Evolutionary conservation across 495 filamentous ascomycete genomes (phyloP).

Genomic region (Pseudotulostoma volvatum): DNA sequence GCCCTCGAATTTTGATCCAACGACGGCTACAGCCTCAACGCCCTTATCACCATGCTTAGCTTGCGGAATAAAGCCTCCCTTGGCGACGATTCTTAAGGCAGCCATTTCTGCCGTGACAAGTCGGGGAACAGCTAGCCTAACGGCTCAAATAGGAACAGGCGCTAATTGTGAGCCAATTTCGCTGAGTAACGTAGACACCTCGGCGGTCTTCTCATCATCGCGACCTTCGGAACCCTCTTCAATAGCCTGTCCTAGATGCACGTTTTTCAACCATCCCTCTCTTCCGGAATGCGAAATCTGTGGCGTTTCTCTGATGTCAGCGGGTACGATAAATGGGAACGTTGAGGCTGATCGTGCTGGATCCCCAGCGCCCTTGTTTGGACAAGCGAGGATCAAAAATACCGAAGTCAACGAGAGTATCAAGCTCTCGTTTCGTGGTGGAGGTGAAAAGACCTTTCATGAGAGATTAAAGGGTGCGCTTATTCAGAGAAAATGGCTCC

Average conservation of each 20-base stretch:
- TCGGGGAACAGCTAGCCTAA: slow-evolving; percentile 22
- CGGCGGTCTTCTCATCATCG: slow-evolving; percentile 1
- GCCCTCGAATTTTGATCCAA: slow-evolving; percentile 78
- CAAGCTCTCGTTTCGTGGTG: slow-evolving; percentile 79
- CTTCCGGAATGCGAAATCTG: slow-evolving; percentile 82
- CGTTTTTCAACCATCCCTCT: slow-evolving; percentile 85
- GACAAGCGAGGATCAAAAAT: slow-evolving; percentile 20
- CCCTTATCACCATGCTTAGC: slow-evolving; percentile 75
- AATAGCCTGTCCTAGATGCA: slow-evolving; percentile 69
- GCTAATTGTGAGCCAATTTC: neutral
- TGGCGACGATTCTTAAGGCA: slow-evolving; percentile 69
- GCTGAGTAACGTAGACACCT: neutral
- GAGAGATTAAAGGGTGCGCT: slow-evolving; percentile 76
- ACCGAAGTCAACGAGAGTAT: slow-evolving; percentile 55
- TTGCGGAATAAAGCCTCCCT: slow-evolving; percentile 83
- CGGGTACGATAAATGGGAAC: slow-evolving; percentile 4
- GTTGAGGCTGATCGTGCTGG: slow-evolving; percentile 35
- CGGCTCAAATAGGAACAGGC: neutral
- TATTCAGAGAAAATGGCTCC: slow-evolving; percentile 89
- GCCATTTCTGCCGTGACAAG: slow-evolving; percentile 51
- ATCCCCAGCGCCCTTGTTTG: slow-evolving; percentile 58
- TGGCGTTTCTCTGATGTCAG: slow-evolving; percentile 47
- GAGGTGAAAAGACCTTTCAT: slow-evolving; percentile 80
- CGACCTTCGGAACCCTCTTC: slow-evolving; percentile 6
- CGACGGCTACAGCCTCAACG: slow-evolving; percentile 55